These are phyloP conservation scores for Stentor coeruleus DNA, from an alignment of 73 alveolate genomes.

Conservation along the genomic window DNA sequence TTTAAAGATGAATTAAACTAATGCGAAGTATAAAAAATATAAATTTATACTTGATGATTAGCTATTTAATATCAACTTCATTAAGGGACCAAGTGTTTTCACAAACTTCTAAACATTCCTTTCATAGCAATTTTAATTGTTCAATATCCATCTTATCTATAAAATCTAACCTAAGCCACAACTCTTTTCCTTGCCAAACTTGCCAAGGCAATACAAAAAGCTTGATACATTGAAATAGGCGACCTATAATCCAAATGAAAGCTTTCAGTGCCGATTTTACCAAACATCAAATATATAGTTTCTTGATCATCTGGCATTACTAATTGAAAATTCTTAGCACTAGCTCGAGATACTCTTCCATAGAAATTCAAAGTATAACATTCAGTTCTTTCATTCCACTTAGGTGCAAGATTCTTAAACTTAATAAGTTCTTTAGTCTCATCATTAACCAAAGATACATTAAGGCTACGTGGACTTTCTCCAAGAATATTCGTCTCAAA, in stretches of 20 bases:
- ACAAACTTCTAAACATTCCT: too few species aligned
- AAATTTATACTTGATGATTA: too few species aligned
- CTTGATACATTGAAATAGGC: conserved; percentile 24
- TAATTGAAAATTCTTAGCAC: conserved; percentile 24
- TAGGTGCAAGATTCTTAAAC: conserved; percentile 14
- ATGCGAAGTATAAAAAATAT: too few species aligned
- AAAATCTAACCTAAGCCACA: background rate
- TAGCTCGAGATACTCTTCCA: conserved; percentile 31
- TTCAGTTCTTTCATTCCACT: conserved; percentile 19
- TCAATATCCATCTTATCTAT: too few species aligned
- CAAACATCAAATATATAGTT: conserved; percentile 20
- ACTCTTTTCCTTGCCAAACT: conserved; percentile 28
- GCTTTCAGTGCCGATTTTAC: conserved; percentile 1
- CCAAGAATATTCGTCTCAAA: conserved; percentile 24
- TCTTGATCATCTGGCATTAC: conserved; percentile 23
- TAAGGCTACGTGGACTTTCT: conserved; percentile 16
- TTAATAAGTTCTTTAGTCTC: background rate
- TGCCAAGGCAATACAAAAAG: conserved; percentile 25
- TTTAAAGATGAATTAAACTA: too few species aligned
- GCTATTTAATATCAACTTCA: too few species aligned
- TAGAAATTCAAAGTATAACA: conserved; percentile 27
- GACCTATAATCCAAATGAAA: conserved; percentile 20
- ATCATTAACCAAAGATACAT: conserved; percentile 6
- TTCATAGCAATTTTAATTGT: too few species aligned
- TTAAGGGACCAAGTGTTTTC: too few species aligned